Evolutionary conservation across 2,329 filamentous ascomycete species (phyloP).

Genomic region (Hypoxylon sp.): DNA sequence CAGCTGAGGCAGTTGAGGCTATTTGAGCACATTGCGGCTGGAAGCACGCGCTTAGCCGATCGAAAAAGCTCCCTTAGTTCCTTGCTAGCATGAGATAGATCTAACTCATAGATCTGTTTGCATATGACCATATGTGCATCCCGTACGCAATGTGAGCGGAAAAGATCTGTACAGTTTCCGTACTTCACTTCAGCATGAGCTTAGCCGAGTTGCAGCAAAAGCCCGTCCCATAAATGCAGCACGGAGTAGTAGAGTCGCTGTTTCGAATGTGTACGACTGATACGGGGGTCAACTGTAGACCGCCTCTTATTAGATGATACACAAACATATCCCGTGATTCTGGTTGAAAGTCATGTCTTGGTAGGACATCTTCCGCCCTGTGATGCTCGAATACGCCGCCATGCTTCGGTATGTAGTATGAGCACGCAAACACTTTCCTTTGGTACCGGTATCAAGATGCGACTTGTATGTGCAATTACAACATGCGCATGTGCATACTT

Average conservation of each 20-base stretch:
- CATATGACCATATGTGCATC: no score
- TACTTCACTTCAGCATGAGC: not conserved
- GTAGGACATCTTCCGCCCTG: not conserved
- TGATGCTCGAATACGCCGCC: not conserved
- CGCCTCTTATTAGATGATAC: slow-evolving; percentile 7
- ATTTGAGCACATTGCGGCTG: slow-evolving; percentile 60
- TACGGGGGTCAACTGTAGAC: slow-evolving; percentile 15
- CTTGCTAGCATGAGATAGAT: no score
- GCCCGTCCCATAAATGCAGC: not conserved
- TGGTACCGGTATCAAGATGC: not conserved
- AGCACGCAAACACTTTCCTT: not conserved
- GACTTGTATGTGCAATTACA: not conserved
- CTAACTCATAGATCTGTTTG: no score
- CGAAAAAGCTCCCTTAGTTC: not conserved
- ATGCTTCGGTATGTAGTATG: no score
- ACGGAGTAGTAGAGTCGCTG: not conserved
- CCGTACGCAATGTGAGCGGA: no score
- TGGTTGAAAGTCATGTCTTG: not conserved
- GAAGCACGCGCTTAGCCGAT: no score
- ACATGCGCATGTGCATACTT: slow-evolving; percentile 9
- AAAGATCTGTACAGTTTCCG: not conserved
- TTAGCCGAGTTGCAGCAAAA: not conserved
- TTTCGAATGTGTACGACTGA: slow-evolving; percentile 10
- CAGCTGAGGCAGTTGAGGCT: slow-evolving; percentile 52
- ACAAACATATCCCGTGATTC: not conserved